Conservation (phyloP, 2,329 filamentous ascomycete species). For the Nothophaeocryptopus gaeumannii region DNA sequence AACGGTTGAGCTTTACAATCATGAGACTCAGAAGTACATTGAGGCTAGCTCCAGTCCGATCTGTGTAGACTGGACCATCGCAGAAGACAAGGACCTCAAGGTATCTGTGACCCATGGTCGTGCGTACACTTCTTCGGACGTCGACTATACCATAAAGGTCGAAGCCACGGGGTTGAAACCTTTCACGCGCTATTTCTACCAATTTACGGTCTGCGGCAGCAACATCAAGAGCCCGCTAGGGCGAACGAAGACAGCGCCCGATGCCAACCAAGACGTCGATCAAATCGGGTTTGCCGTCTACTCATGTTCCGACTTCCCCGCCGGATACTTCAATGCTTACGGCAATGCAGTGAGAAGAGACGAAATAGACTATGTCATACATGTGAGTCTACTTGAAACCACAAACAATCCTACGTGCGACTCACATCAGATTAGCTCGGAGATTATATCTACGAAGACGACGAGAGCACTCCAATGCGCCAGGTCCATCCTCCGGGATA, state of each 20-base stretch:
- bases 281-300: conserved; percentile 28
- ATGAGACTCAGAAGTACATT: conserved; percentile 28
- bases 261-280: conserved; percentile 23
- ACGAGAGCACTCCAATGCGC: conserved; percentile 33
- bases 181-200: conserved; percentile 31
- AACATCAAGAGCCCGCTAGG: conserved; percentile 25
- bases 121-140: conserved; percentile 30
- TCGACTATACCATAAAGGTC: conserved; percentile 32
- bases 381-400: conserved; percentile 5
- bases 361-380: conserved; percentile 41
- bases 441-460: conserved; percentile 47
- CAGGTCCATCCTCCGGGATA: conserved; percentile 36
- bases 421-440: conserved; percentile 31
- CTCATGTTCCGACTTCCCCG: conserved; percentile 29
- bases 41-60: conserved; percentile 23
- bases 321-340: conserved; percentile 30
- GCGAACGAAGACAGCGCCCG: conserved; percentile 29
- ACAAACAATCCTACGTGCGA: too few relatives aligned
- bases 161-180: conserved; percentile 25
- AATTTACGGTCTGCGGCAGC: conserved; percentile 27
- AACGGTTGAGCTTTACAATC: conserved; percentile 27
- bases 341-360: conserved; percentile 31
- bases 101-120: conserved; percentile 19
- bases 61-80: conserved; percentile 24
- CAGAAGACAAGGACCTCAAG: conserved; percentile 17